Base-by-base conservation (phyloP, 2,329 filamentous ascomycete species). In the Pestalotiopsis sp. region DNA sequence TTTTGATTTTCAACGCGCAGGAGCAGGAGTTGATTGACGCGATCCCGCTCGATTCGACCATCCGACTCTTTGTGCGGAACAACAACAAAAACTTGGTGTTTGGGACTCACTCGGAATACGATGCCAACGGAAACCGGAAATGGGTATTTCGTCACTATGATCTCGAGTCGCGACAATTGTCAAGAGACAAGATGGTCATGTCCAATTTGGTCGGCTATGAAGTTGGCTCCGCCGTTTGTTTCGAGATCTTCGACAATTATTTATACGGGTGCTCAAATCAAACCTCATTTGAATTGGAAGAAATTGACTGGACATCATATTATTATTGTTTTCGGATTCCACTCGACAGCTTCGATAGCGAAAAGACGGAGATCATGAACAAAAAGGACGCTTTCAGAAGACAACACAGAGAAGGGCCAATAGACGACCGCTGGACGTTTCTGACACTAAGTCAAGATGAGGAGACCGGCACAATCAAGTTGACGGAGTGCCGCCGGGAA, bases 391-490 rank as follows among this genome's bases (percentile, higher is more conserved):
- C 91, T 59, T 93, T 90, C 86, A 84, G 92, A 7, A 87, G 92
- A 17, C 84, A 91, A 64, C 90, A 93, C 72, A 82, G 81, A 36
- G 92, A 94, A 76, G 92, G 92, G 0, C 87, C 91, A 0, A 89
- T 94, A 17, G 91, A 94, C 72, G 90, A 94, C 73, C 86, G 91
- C 2, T 95, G 92, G 92, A 91, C 88, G 0, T 87, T 89, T 68
- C 80, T 95, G 3, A 86, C 86, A 4, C 80, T 94, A 1, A 85
- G 88, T 36, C 83, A 82, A 41, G 88, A 93, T 69, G 89, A 93
- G 69, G 73, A 74, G 12, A 90, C 86, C 0, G 88, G 89, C 1
- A 78, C 83, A 14, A 78, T 92, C 1, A 82, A 87, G 65, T 89
- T 93, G 20, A 79, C 93, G 0, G 92, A 95, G 77, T 87, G 86